Evolutionary conservation across 1,284 basidiomycete species (phyloP), one percentile per base, ranked within the genome.

Genomic region (Trametes hirsuta): DNA sequence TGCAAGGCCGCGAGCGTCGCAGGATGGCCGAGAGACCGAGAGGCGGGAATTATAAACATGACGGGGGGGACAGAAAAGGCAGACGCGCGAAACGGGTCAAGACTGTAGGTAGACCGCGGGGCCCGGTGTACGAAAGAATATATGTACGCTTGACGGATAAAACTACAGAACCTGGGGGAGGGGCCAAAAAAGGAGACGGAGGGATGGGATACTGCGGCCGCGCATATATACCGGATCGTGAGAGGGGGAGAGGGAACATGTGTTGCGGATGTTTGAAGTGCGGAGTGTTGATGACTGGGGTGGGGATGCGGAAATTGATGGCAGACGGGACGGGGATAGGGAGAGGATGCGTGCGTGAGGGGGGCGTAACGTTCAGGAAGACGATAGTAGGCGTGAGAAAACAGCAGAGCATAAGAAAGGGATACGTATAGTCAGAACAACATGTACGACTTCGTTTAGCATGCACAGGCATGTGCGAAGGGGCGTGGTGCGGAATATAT

Each of bases 121-220:
- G 51, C 60, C 57, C 41, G 25, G 36, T 58, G 60, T 62, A 65
- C 63, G 51, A 59, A 65, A 45, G 54, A 49, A 65, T 62, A 65
- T 60, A 58, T 60, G 63, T 60, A 65, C 60, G 52, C 30, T 62
- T 55, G 63, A 57, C 58, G 47, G 22, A 41, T 64, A 64, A 12
- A 53, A 64, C 54, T 64, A 59, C 59, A 64, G 51, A 57, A 53
- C 54, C 49, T 61, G 22, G 44, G 36, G 47, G 24, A 40, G 45
- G 24, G 45, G 45, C 59, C 59, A 51, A 47, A 55, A 36, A 47
- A 10, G 51, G 50, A 45, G 42, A 45, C 21, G 42, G 37, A 45
- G n/a, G 10, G 41, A 25, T 34, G 42, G n/a, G 34, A 42, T 40
- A 47, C 25, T 48, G 15, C 18, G 18, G 18, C 18, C 21, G 10